Percentiles rank a stretch among this genome's conserved stretches.
These are phyloP conservation scores for Eimeria necatrix DNA, from an alignment of 169 alveolate species.

Conservation along the genomic window DNA sequence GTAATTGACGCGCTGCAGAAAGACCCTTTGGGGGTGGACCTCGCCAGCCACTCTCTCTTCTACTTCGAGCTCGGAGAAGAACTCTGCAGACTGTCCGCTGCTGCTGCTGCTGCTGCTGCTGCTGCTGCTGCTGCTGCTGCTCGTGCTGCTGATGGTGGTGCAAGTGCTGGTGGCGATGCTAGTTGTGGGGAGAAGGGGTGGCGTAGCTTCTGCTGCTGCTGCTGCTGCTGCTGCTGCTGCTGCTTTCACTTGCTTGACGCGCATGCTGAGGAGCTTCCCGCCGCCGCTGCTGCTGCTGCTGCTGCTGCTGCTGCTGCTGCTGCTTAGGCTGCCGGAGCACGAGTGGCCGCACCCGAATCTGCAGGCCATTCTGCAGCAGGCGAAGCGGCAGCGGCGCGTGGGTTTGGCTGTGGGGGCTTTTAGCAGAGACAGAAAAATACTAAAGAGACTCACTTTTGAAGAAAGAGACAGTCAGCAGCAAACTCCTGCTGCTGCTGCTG, in stretches of 20 bases:
- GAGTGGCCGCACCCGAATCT: background rate
- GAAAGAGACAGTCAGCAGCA: background rate
- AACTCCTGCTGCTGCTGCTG: background rate
- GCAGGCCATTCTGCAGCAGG: background rate
- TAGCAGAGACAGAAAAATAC: background rate
- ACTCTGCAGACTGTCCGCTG: constrained; percentile 45
- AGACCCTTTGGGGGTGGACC: constrained; percentile 61
- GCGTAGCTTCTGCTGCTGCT: background rate
- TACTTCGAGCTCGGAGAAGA: constrained; percentile 48
- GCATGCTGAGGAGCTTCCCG: constrained; percentile 8
- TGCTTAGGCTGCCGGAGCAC: background rate
- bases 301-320: background rate
- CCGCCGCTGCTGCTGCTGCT: background rate
- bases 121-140: background rate
- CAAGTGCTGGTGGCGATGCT: background rate
- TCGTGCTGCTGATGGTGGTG: background rate
- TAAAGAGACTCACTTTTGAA: background rate
- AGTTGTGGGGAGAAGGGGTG: no score
- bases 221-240: constrained; percentile 29
- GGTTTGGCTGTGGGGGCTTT: background rate
- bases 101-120: background rate
- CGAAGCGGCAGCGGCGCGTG: background rate
- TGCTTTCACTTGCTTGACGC: background rate
- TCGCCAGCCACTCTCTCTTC: constrained; percentile 54
- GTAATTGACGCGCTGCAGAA: constrained; percentile 41